phyloP scores from a whole-genome alignment of 2,329 filamentous ascomycete species.

The Beauveria scarabaeidicola region DNA sequence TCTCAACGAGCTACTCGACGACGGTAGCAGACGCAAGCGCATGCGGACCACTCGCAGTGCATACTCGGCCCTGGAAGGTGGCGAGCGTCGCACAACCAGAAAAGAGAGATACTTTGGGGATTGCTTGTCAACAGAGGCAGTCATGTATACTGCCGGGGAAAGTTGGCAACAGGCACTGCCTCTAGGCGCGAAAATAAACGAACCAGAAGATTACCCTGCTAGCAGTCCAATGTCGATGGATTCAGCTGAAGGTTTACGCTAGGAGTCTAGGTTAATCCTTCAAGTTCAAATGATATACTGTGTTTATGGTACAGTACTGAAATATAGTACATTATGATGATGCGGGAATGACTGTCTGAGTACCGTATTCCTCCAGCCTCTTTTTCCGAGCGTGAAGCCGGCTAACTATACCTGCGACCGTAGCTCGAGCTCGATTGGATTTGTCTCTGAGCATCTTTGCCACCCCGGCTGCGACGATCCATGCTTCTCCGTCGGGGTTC shows the following conservation, averaged over 20 bases:
- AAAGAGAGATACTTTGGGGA: conserved; percentile 64
- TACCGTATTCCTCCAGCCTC: neutral
- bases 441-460: neutral
- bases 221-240: conserved; percentile 6
- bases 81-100: conserved; percentile 56
- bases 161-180: conserved; percentile 26
- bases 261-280: neutral
- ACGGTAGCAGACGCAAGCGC: conserved; percentile 43
- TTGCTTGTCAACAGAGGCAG: conserved; percentile 48
- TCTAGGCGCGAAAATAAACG: neutral
- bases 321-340: neutral
- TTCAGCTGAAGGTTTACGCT: neutral
- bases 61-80: conserved; percentile 68
- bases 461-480: neutral
- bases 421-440: neutral
- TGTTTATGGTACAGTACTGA: neutral
- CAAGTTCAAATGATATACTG: neutral
- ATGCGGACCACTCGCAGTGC: conserved; percentile 66
- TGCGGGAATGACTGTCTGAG: neutral
- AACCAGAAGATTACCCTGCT: neutral
- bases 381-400: neutral
- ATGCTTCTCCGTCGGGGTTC: neutral
- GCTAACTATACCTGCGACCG: neutral
- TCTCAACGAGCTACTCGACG: conserved; percentile 53
- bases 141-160: conserved; percentile 55